These are phyloP conservation scores for Chlorella sp. DNA, from an alignment of 139 green algal species.

Conservation along the genomic window DNA sequence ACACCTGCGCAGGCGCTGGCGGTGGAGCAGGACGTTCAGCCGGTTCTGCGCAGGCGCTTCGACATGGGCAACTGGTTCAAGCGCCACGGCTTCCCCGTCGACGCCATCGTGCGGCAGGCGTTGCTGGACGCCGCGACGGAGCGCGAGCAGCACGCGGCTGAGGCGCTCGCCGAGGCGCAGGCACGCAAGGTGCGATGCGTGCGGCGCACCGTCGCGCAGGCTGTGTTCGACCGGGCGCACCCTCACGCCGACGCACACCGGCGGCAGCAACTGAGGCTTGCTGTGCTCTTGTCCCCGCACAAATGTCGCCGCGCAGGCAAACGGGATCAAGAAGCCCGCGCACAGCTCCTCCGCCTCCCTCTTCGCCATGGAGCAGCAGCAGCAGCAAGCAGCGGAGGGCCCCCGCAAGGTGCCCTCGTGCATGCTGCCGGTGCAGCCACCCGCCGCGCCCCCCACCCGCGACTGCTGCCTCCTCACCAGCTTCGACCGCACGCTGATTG, in stretches of 20 bases:
- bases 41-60: constrained; percentile 62
- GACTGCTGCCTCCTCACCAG: constrained; percentile 25
- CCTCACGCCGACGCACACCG: too few relatives aligned
- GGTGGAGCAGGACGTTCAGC: constrained; percentile 48
- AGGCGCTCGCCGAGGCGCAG: too few relatives aligned
- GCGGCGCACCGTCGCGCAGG: too few relatives aligned
- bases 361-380: neutral
- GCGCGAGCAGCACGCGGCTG: neutral
- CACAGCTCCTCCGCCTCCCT: neutral
- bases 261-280: too few relatives aligned
- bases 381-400: neutral
- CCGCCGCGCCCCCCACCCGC: neutral
- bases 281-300: too few relatives aligned
- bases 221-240: too few relatives aligned
- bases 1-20: constrained; percentile 17
- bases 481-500: constrained; percentile 79
- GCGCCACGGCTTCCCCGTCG: constrained; percentile 38
- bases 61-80: constrained; percentile 46
- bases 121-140: neutral
- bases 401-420: neutral
- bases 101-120: constrained; percentile 9
- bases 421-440: neutral
- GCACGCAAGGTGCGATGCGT: too few relatives aligned
- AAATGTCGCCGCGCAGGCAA: too few relatives aligned
- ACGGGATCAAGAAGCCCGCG: neutral